phyloP scores from a whole-genome alignment of 306 rosid species.

The Gynostemma pentaphyllum region DNA sequence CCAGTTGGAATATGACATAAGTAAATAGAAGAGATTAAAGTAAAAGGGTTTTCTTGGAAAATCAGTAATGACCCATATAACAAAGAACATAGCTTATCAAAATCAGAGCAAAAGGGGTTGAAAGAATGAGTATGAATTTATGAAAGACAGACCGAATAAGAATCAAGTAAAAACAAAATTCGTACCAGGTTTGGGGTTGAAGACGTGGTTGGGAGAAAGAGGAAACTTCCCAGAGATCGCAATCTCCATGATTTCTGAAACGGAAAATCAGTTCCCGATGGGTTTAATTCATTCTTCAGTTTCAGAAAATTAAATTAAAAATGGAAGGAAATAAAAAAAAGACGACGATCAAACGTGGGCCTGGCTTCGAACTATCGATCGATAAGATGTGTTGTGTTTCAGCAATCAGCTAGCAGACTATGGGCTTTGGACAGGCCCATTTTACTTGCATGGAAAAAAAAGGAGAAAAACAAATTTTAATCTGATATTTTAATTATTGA shows the following conservation, averaged over 20 bases:
- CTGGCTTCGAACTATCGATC: too few species aligned
- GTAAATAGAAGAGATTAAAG: background rate
- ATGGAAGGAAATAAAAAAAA: background rate
- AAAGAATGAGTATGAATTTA: background rate
- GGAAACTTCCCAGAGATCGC: constrained; percentile 48
- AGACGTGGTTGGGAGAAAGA: constrained; percentile 53
- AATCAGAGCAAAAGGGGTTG: background rate
- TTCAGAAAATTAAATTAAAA: background rate
- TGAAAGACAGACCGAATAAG: background rate
- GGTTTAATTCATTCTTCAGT: background rate
- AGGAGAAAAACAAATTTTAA: too few species aligned
- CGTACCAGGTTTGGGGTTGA: constrained; percentile 43
- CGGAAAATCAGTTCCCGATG: background rate
- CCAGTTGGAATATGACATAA: background rate
- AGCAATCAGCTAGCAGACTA: too few species aligned
- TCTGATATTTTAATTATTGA: too few species aligned
- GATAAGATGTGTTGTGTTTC: too few species aligned
- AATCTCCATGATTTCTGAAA: constrained; percentile 39
- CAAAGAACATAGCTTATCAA: background rate
- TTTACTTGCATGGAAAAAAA: too few species aligned
- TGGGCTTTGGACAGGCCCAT: background rate
- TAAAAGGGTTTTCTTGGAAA: background rate
- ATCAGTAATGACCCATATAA: background rate
- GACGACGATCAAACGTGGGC: background rate
- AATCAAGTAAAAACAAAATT: background rate